A percentile compares a stretch with the other conserved stretches of the same genome.
These are phyloP conservation scores for Pseudogymnoascus sp. DNA, from an alignment of 2,329 filamentous ascomycete species.

Conservation along the genomic window DNA sequence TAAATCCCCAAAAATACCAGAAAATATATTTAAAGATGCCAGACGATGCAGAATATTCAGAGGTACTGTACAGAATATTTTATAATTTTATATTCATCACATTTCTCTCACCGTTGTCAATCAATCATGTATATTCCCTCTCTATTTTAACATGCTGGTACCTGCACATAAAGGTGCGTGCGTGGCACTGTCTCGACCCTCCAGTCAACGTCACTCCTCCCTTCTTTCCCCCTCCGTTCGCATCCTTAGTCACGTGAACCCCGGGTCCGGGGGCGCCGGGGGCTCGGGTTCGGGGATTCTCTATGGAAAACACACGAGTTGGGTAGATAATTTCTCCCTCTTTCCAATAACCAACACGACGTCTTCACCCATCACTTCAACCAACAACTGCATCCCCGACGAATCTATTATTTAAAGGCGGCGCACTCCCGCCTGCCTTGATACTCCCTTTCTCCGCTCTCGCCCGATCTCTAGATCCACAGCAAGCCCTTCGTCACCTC, in stretches of 20 bases:
- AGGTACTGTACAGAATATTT: neutral
- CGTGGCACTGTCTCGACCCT: neutral
- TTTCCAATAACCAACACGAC: neutral
- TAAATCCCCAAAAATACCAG: neutral
- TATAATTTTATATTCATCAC: neutral
- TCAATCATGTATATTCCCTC: neutral
- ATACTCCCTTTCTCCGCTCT: neutral
- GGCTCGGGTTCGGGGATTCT: neutral
- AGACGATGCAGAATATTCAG: neutral
- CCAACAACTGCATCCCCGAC: neutral
- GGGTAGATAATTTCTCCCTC: neutral
- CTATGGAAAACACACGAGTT: neutral
- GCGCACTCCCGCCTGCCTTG: neutral
- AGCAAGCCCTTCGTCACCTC: neutral
- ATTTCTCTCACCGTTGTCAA: neutral
- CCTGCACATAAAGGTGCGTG: neutral
- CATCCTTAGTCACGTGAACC: neutral
- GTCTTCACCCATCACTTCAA: neutral
- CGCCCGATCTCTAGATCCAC: neutral
- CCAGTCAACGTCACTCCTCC: neutral
- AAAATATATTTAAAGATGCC: neutral
- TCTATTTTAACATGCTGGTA: neutral
- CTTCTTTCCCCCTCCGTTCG: neutral
- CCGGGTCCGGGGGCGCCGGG: neutral
- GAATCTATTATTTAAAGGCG: constrained; percentile 1